phyloP scores from a whole-genome alignment of 2,329 filamentous ascomycete genomes.

The Neocucurbitaria cava region DNA sequence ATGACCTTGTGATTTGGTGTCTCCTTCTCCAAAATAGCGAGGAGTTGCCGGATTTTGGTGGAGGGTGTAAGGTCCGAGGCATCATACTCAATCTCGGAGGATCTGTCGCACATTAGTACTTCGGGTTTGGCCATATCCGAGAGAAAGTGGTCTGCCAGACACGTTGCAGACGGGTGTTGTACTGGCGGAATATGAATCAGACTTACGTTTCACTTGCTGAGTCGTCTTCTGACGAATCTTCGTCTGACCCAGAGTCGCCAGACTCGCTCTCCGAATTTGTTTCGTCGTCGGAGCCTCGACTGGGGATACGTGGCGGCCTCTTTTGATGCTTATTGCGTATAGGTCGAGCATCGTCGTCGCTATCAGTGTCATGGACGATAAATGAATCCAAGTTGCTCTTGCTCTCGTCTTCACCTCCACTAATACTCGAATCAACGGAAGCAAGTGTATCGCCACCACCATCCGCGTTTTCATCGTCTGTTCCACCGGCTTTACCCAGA shows the following conservation, averaged over 20 bases:
- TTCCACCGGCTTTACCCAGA: slow-evolving; percentile 81
- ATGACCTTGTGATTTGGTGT: slow-evolving; percentile 90
- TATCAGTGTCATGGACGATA: slow-evolving; percentile 47
- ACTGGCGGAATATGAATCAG: not conserved
- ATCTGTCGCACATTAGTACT: not conserved
- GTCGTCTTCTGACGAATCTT: slow-evolving; percentile 17
- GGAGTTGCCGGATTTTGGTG: slow-evolving; percentile 88
- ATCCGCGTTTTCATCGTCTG: slow-evolving; percentile 87
- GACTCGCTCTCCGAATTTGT: slow-evolving; percentile 44
- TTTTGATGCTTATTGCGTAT: slow-evolving; percentile 33
- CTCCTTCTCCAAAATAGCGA: slow-evolving; percentile 81
- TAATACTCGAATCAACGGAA: slow-evolving; percentile 73
- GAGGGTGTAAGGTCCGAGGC: slow-evolving; percentile 68
- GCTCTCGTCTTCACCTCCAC: slow-evolving; percentile 62
- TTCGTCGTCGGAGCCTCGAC: slow-evolving; percentile 59
- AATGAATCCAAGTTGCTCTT: slow-evolving; percentile 46
- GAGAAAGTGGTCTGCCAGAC: not conserved
- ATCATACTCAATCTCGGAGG: slow-evolving; percentile 50
- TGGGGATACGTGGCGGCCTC: slow-evolving; percentile 59
- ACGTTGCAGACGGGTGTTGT: not conserved
- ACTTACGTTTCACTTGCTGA: slow-evolving; percentile 24
- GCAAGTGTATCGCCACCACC: slow-evolving; percentile 82
- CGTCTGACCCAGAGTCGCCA: slow-evolving; percentile 52
- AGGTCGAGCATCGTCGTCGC: slow-evolving; percentile 47
- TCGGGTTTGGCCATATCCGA: not conserved